Percentiles rank a stretch among this genome's conserved stretches.
Evolutionary conservation across 768 basidiomycete species (phyloP).

Genomic region (Hygrocybe coccinea): DNA sequence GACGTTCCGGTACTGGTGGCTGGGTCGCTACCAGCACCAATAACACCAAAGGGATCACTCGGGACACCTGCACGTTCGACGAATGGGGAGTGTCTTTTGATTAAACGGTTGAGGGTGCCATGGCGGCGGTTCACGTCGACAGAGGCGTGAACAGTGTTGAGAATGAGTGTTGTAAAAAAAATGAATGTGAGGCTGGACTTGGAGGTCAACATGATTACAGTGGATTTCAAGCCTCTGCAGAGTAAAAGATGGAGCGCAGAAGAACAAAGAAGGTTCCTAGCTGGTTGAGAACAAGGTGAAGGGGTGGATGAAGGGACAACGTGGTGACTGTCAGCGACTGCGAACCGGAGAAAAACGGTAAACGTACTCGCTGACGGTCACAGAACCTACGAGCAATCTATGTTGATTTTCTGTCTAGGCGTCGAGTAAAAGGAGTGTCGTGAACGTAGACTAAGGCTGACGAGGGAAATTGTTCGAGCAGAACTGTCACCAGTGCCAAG

Average conservation of each 20-base stretch:
- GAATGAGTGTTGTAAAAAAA: slow-evolving; percentile 49
- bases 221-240: not conserved
- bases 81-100: slow-evolving; percentile 57
- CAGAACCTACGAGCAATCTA: not conserved
- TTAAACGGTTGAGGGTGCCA: slow-evolving; percentile 54
- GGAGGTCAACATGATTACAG: slow-evolving; percentile 45
- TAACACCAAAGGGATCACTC: slow-evolving; percentile 20
- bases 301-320: not conserved
- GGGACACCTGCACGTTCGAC: not conserved
- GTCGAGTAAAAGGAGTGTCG: slow-evolving; percentile 2
- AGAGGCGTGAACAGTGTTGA: slow-evolving; percentile 43
- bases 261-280: not conserved
- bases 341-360: not conserved
- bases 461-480: not conserved
- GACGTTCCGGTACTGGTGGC: not conserved
- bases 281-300: not conserved
- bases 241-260: not conserved
- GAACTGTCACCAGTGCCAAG: not conserved
- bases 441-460: not conserved
- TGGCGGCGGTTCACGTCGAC: slow-evolving; percentile 50
- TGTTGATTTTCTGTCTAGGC: not conserved
- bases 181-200: slow-evolving; percentile 58
- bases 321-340: not conserved
- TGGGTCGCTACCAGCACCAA: slow-evolving; percentile 32
- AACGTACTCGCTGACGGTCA: not conserved